phyloP scores from a whole-genome alignment of 805 yeast species.

The Yarrowia sp. region DNA sequence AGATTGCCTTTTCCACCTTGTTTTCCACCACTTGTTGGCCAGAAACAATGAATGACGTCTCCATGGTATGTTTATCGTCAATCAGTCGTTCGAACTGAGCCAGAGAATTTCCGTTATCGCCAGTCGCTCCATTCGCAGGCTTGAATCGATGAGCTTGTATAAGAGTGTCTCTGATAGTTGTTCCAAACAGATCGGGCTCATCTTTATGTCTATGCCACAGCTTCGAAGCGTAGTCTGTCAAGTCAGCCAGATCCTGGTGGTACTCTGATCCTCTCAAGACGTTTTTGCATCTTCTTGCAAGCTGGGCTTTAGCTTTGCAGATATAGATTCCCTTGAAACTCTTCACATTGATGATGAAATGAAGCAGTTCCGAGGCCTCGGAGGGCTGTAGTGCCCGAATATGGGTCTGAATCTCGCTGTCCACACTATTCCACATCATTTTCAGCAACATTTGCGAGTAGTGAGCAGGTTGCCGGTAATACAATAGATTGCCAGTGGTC shows the following conservation, averaged over 20 bases:
- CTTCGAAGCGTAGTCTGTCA: slow-evolving; percentile 26
- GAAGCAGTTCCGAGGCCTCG: slow-evolving; percentile 31
- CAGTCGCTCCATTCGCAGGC: not conserved
- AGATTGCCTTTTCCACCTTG: slow-evolving; percentile 5
- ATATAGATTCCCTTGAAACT: slow-evolving; percentile 32
- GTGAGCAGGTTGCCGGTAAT: slow-evolving; percentile 29
- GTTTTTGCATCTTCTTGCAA: slow-evolving; percentile 18
- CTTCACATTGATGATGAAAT: slow-evolving; percentile 29
- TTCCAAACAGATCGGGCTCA: slow-evolving; percentile 17
- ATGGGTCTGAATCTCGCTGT: slow-evolving; percentile 36
- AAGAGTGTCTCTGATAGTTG: not conserved
- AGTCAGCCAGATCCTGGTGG: slow-evolving; percentile 19
- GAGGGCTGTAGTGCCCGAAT: slow-evolving; percentile 15
- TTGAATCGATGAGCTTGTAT: slow-evolving; percentile 5
- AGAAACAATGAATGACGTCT: slow-evolving; percentile 15
- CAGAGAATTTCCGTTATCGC: not conserved
- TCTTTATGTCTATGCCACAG: slow-evolving; percentile 23
- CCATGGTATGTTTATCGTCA: not conserved
- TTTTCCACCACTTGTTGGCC: not conserved
- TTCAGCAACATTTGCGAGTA: slow-evolving; percentile 29
- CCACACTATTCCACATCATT: slow-evolving; percentile 27
- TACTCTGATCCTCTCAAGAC: slow-evolving; percentile 28
- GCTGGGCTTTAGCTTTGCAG: slow-evolving; percentile 34
- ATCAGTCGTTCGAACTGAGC: slow-evolving; percentile 2
- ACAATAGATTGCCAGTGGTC: slow-evolving; percentile 11